A percentile compares a stretch with the other conserved stretches of the same genome.
Conservation (phyloP, 2,329 filamentous ascomycete species). For the Metarhizium rileyi region DNA sequence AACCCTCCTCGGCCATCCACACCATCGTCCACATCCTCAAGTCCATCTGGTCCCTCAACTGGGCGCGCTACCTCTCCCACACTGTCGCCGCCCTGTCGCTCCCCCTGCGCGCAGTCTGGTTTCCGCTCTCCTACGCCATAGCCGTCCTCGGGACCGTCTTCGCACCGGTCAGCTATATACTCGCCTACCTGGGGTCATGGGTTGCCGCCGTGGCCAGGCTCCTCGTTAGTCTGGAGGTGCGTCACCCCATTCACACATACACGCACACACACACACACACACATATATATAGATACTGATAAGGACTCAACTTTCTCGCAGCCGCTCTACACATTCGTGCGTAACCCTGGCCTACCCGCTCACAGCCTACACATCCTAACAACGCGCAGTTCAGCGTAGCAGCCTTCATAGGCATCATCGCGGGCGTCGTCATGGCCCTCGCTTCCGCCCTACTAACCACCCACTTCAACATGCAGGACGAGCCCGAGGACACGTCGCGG, state of each 20-base stretch:
- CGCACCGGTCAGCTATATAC: slow-evolving; percentile 4
- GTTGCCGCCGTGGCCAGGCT: background rate
- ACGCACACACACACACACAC: background rate
- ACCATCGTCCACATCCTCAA: slow-evolving; percentile 16
- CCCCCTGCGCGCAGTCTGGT: slow-evolving; percentile 4
- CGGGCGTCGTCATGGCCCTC: slow-evolving; percentile 50
- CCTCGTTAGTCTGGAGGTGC: slow-evolving; percentile 6
- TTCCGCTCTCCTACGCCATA: slow-evolving; percentile 1
- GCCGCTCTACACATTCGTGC: background rate
- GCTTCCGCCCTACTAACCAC: slow-evolving; percentile 45
- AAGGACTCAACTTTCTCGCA: background rate
- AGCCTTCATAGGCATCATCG: slow-evolving; percentile 52
- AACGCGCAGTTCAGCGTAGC: slow-evolving; percentile 50
- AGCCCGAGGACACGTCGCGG: slow-evolving; percentile 7
- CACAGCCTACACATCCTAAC: background rate
- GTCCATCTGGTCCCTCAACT: slow-evolving; percentile 19
- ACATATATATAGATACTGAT: no score
- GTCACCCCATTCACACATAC: background rate
- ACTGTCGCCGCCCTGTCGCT: slow-evolving; percentile 8
- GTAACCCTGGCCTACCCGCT: background rate
- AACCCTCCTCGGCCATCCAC: slow-evolving; percentile 14
- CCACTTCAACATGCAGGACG: slow-evolving; percentile 33
- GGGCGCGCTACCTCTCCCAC: slow-evolving; percentile 15
- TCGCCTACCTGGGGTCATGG: slow-evolving; percentile 5
- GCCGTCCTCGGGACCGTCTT: background rate